Conservation (phyloP, 2,329 filamentous ascomycete species). For the Emmonsiellopsis sp. region DNA sequence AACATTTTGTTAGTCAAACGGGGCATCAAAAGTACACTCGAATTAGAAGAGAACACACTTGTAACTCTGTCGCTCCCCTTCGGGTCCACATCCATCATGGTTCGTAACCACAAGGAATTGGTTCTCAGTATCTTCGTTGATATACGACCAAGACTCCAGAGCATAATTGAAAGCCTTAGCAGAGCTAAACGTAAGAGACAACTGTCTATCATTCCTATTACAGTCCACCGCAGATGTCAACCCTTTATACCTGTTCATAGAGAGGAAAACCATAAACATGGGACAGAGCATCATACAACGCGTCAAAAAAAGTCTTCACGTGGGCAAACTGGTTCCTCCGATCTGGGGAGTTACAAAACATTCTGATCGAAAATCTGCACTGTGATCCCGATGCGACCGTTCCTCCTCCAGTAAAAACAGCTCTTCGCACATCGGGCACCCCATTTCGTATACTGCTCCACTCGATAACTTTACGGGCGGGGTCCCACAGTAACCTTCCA, state of each 20-base stretch:
- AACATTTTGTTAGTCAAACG: not conserved
- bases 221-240: conserved; percentile 22
- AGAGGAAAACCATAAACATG: too few species aligned
- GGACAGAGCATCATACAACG: too few species aligned
- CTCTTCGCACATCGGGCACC: too few species aligned
- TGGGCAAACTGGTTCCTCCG: too few species aligned
- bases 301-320: too few species aligned
- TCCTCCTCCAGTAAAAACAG: too few species aligned
- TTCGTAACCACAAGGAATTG: conserved; percentile 25
- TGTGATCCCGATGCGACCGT: too few species aligned
- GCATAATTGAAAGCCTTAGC: conserved; percentile 21
- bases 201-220: conserved; percentile 14
- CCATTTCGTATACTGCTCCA: too few species aligned
- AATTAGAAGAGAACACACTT: conserved; percentile 5
- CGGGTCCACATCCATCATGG: conserved; percentile 20
- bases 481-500: too few species aligned
- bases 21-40: not conserved
- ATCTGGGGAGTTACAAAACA: too few species aligned
- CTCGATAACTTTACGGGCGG: too few species aligned
- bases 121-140: conserved; percentile 19
- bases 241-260: conserved; percentile 4
- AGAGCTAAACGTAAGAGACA: conserved; percentile 21
- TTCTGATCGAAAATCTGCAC: too few species aligned
- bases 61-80: conserved; percentile 21
- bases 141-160: conserved; percentile 19